Evolutionary conservation across 1,284 basidiomycete species (phyloP).

Genomic region (Coniferiporia sulphurascens): DNA sequence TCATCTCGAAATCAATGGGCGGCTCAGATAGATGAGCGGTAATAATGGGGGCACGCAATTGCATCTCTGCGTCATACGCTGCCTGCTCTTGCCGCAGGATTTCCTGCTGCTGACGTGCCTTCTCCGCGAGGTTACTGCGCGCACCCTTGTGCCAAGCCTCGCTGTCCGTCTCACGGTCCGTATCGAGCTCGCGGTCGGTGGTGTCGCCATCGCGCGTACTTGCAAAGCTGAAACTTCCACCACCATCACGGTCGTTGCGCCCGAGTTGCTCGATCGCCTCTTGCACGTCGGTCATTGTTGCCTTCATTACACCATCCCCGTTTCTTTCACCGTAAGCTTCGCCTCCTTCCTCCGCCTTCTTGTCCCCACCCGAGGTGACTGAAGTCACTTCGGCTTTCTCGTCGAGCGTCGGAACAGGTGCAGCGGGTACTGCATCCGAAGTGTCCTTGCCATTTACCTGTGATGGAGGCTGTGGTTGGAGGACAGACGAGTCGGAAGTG

Average conservation of each 20-base stretch:
- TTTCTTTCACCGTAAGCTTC: slow-evolving; percentile 2
- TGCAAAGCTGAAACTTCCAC: slow-evolving; percentile 68
- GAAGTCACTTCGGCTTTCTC: slow-evolving; percentile 19
- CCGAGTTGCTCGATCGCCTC: slow-evolving; percentile 80
- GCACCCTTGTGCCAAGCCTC: slow-evolving; percentile 63
- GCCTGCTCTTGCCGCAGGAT: slow-evolving; percentile 51
- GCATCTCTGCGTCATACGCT: slow-evolving; percentile 33
- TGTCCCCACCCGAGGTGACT: neutral
- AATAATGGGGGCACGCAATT: slow-evolving; percentile 5
- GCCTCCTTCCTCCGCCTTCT: neutral
- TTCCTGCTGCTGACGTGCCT: slow-evolving; percentile 49
- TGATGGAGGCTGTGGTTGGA: slow-evolving; percentile 24
- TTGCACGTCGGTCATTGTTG: slow-evolving; percentile 84
- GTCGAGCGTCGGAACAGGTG: slow-evolving; percentile 17
- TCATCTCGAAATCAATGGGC: slow-evolving; percentile 70
- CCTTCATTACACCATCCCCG: slow-evolving; percentile 64
- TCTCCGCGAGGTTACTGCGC: slow-evolving; percentile 67
- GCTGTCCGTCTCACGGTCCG: slow-evolving; percentile 49
- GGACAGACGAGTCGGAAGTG: slow-evolving; percentile 40
- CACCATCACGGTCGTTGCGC: slow-evolving; percentile 46
- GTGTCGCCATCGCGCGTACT: slow-evolving; percentile 51
- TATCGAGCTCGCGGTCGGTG: slow-evolving; percentile 51
- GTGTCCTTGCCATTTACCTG: slow-evolving; percentile 19
- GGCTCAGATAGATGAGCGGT: slow-evolving; percentile 43
- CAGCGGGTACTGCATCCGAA: slow-evolving; percentile 14